Evolutionary conservation across 192 early-diverging fungal species (phyloP).

Genomic region (Chytriomyces confervae): DNA sequence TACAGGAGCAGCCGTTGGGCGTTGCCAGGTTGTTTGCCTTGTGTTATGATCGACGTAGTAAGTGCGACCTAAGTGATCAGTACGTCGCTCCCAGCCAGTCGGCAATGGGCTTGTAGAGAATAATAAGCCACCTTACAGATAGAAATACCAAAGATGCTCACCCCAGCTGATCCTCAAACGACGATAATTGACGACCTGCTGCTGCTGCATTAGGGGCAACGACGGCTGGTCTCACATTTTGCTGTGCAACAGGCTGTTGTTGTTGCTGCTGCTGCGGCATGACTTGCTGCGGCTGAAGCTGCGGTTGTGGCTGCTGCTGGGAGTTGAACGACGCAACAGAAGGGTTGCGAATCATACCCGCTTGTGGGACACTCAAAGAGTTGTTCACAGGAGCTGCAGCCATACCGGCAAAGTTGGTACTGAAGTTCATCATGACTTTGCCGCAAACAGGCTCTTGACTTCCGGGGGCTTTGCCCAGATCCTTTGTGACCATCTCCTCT

Average conservation of each 20-base stretch:
- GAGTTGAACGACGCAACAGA: conserved; percentile 9
- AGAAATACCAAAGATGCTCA: not conserved
- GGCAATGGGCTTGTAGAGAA: conserved; percentile 38
- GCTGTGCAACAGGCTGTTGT: not conserved
- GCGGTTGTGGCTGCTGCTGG: not conserved
- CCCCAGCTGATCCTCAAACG: conserved; percentile 66
- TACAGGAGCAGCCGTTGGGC: conserved; percentile 37
- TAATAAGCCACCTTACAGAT: conserved; percentile 4
- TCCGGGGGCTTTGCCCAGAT: conserved; percentile 82
- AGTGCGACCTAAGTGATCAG: conserved; percentile 88
- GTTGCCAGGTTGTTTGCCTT: conserved; percentile 94
- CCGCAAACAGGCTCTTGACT: conserved; percentile 83
- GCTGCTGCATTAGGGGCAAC: conserved; percentile 20
- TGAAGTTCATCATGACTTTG: conserved; percentile 79
- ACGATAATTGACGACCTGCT: conserved; percentile 35
- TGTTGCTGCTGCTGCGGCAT: not conserved
- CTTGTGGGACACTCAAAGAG: not conserved
- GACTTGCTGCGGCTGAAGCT: not conserved
- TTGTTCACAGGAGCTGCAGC: not conserved
- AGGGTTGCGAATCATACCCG: not conserved
- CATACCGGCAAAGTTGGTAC: conserved; percentile 63
- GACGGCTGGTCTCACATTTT: not conserved
- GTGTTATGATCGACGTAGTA: conserved; percentile 99
- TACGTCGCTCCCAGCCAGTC: conserved; percentile 92
- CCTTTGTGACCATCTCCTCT: conserved; percentile 88